Conservation (phyloP, 2,329 filamentous ascomycete genomes). For the Pseudogymnoascus sp. region DNA sequence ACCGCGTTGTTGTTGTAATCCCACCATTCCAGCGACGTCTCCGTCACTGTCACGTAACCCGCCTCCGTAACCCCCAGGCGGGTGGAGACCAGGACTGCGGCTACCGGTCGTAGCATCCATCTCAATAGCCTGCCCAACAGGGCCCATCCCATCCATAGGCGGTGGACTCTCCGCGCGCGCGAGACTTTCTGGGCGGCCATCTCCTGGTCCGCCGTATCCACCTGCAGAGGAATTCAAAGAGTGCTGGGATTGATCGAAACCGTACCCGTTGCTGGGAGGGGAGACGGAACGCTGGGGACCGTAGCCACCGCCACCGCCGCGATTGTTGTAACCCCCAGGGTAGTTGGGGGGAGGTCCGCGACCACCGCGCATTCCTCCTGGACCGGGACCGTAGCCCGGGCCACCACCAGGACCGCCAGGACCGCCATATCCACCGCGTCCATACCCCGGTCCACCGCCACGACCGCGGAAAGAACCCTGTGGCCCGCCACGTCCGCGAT, state of each 20-base stretch:
- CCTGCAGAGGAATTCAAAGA: background rate
- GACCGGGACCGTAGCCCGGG: conserved; percentile 32
- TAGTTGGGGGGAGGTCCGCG: conserved; percentile 34
- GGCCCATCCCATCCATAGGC: conserved; percentile 40
- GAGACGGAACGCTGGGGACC: background rate
- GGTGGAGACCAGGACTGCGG: conserved; percentile 29
- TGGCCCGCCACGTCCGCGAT: conserved; percentile 17
- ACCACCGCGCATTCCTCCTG: conserved; percentile 23
- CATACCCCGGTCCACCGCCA: conserved; percentile 39
- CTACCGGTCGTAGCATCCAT: conserved; percentile 65
- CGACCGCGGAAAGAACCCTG: conserved; percentile 28
- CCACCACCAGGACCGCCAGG: conserved; percentile 31
- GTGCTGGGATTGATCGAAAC: background rate
- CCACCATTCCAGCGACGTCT: conserved; percentile 66
- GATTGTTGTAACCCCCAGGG: conserved; percentile 20
- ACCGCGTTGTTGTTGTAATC: conserved; percentile 50
- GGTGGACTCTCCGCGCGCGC: conserved; percentile 57
- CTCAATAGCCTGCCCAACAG: conserved; percentile 60
- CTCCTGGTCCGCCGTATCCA: conserved; percentile 13
- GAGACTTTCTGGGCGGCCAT: conserved; percentile 30
- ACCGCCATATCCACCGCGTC: conserved; percentile 44
- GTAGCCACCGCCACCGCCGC: background rate
- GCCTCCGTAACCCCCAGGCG: conserved; percentile 34
- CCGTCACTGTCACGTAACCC: conserved; percentile 54
- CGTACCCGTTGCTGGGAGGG: background rate